Conservation (phyloP, 2,329 filamentous ascomycete species). For the Alternaria incomplexa region DNA sequence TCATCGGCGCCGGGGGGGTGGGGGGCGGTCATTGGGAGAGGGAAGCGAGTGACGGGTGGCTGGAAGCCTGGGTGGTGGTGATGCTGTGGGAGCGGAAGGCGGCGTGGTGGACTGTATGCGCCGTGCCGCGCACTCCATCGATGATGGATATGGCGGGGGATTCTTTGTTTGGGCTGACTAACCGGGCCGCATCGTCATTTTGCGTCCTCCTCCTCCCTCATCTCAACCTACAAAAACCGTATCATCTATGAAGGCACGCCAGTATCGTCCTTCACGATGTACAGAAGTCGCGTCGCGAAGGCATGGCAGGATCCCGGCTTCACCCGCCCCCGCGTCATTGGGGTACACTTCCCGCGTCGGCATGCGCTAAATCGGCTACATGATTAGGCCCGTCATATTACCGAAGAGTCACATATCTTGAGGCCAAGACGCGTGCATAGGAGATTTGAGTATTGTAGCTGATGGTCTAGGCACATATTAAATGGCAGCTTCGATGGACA, state of each 20-base stretch:
- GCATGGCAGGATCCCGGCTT: background rate
- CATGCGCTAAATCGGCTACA: constrained; percentile 5
- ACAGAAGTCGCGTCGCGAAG: too few species aligned
- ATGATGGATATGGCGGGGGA: too few species aligned
- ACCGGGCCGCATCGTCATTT: too few species aligned
- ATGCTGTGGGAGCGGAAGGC: background rate
- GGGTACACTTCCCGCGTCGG: background rate
- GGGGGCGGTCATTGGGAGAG: constrained; percentile 21
- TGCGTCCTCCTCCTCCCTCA: too few species aligned
- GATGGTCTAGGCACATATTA: background rate
- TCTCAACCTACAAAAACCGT: too few species aligned
- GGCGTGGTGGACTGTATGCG: background rate
- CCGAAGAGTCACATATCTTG: constrained; percentile 1
- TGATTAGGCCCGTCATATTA: constrained; percentile 10
- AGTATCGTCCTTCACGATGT: too few species aligned
- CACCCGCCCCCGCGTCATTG: background rate
- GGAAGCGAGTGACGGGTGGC: background rate
- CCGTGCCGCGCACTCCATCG: too few species aligned
- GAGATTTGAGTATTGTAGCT: background rate
- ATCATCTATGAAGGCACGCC: too few species aligned
- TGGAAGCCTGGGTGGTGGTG: background rate
- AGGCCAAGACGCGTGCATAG: background rate
- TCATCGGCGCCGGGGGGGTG: constrained; percentile 1
- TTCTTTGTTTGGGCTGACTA: too few species aligned
- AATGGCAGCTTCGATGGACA: background rate